Percentiles rank a stretch among this genome's conserved stretches.
Conservation (phyloP, 169 alveolate genomes). For the Plasmodium ovale region DNA sequence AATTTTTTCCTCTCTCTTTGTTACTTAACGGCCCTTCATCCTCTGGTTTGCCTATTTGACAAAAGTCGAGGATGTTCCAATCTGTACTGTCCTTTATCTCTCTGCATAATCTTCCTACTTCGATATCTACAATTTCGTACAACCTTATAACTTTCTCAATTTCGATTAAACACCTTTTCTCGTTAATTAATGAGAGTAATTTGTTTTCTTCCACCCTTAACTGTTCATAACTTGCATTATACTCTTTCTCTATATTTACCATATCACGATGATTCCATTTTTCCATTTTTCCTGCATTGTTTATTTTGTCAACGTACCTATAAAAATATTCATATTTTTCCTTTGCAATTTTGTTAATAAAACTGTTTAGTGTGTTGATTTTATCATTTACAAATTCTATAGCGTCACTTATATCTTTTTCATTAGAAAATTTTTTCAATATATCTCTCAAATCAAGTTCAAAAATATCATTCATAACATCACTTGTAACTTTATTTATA, state of each 20-base stretch:
- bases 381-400: slow-evolving; percentile 46
- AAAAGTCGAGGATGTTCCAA: slow-evolving; percentile 1
- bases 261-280: slow-evolving; percentile 22
- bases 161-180: slow-evolving; percentile 64
- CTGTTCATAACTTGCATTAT: slow-evolving; percentile 19
- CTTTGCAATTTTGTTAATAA: slow-evolving; percentile 52
- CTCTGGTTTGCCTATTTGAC: neutral
- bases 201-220: slow-evolving; percentile 20
- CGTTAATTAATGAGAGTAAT: slow-evolving; percentile 23
- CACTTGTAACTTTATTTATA: neutral
- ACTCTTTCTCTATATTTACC: slow-evolving; percentile 12
- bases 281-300: slow-evolving; percentile 14
- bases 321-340: slow-evolving; percentile 66
- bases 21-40: no score
- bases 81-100: slow-evolving; percentile 13
- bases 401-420: slow-evolving; percentile 43
- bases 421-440: slow-evolving; percentile 32
- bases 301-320: slow-evolving; percentile 37
- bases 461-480: slow-evolving; percentile 23
- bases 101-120: slow-evolving; percentile 21
- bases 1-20: neutral
- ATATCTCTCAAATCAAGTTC: slow-evolving; percentile 30
- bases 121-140: slow-evolving; percentile 28
- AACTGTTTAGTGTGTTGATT: slow-evolving; percentile 39
- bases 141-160: slow-evolving; percentile 47